Evolutionary conservation across 371 early-diverging fungal species (phyloP), one percentile per base, ranked within the genome.

Genomic region (Parasitella parasitica): DNA sequence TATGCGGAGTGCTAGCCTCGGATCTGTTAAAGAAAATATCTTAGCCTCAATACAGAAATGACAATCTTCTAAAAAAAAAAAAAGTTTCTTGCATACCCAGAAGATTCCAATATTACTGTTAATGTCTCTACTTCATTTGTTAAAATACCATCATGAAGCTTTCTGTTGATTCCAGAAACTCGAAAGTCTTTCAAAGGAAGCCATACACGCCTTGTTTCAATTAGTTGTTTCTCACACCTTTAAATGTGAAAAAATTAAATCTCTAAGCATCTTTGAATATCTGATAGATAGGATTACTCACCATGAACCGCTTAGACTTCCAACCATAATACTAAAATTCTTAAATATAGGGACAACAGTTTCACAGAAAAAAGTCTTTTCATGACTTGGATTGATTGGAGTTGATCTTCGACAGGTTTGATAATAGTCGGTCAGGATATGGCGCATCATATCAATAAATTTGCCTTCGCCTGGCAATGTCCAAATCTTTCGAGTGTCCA

Each of bases 361-460:
- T 24, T 60, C 53, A 53, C 53, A 60, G 20, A 53, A 60, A 18
- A 60, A 60, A 20, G 53, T 41, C 8, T 48, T 41, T 46, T 61
- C 36, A 24, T 54, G 54, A 54, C 22, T 35, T n/a, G n/a, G 22
- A 26, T 54, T 43, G 6, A 54, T 34, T 27, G 36, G 49, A n/a
- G 54, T 54, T 16, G 49, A 26, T 61, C 61, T 46, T 48, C 48
- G 34, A 9, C 61, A 48, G 18, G 24, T 46, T 46, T 60, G 61
- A 32, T 60, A 53, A 34, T 60, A 60, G 34, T 53, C 53, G 9
- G 54, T 41, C 8, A 60, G 24, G 22, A 60, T 41, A 43, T 60
- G 53, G 13, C 60, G 43, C 60, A 60, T 53, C 60, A 60, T 60
- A 9, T 60, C 60, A 18, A 59, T 59, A 38, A 59, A 52, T 11